Conservation (phyloP, 2,329 filamentous ascomycete genomes). For the Tothia fuscella region DNA sequence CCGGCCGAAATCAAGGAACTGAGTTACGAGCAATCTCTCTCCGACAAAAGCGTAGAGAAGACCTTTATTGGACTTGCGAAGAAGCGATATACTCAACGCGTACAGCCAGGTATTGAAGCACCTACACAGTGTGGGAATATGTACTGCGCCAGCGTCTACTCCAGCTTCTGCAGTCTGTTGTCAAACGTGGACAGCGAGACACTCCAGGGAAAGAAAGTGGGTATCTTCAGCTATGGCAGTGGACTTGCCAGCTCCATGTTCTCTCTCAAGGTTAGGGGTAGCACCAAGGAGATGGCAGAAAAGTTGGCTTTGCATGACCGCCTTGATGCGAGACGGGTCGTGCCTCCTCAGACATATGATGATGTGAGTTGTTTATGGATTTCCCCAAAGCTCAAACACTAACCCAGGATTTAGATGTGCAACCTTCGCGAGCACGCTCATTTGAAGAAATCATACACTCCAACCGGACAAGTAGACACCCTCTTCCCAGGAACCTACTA, state of each 20-base stretch:
- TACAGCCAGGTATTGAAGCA: slow-evolving; percentile 37
- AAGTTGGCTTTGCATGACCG: slow-evolving; percentile 36
- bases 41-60: slow-evolving; percentile 42
- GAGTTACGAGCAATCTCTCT: slow-evolving; percentile 34
- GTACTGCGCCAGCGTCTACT: slow-evolving; percentile 42
- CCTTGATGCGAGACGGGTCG: slow-evolving; percentile 32
- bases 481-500: slow-evolving; percentile 39
- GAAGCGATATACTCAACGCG: slow-evolving; percentile 38
- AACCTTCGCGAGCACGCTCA: slow-evolving; percentile 39
- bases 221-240: slow-evolving; percentile 41
- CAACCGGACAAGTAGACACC: slow-evolving; percentile 30
- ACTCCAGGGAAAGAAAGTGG: slow-evolving; percentile 38
- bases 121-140: slow-evolving; percentile 44
- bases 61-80: slow-evolving; percentile 39
- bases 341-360: slow-evolving; percentile 38
- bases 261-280: slow-evolving; percentile 36
- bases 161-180: slow-evolving; percentile 36
- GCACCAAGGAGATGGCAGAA: slow-evolving; percentile 33
- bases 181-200: slow-evolving; percentile 33
- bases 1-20: slow-evolving; percentile 36
- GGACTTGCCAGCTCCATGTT: slow-evolving; percentile 41
- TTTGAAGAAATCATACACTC: slow-evolving; percentile 37
- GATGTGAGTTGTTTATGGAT: slow-evolving; percentile 21
- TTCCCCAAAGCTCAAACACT: not conserved
- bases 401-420: slow-evolving; percentile 31